These are phyloP conservation scores for Phytophthora hybrid DNA, from an alignment of 352 stramenopile species.

Conservation along the genomic window DNA sequence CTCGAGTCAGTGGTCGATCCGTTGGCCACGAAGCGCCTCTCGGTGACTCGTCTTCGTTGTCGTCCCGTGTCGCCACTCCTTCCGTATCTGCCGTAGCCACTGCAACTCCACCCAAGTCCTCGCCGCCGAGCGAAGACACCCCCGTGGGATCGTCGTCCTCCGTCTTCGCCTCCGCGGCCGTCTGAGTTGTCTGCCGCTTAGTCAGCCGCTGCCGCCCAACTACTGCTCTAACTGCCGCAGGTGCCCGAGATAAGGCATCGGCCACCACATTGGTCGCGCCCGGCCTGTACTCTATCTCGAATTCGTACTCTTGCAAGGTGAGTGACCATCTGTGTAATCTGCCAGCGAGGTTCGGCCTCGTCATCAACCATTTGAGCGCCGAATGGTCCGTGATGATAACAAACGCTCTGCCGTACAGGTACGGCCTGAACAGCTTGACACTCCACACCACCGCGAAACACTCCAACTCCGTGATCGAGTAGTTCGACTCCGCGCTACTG, in stretches of 20 bases:
- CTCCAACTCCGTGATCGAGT: conserved; percentile 35
- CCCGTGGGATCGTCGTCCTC: background rate
- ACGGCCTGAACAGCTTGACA: conserved; percentile 33
- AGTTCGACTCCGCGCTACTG: conserved; percentile 15
- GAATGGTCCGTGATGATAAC: conserved; percentile 33
- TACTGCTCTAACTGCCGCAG: background rate
- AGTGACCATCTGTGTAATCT: conserved; percentile 26
- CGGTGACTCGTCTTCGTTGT: background rate
- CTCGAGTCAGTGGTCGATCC: background rate
- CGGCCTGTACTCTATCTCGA: no score
- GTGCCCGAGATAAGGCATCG: no score
- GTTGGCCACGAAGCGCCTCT: background rate
- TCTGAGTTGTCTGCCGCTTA: background rate
- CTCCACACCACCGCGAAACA: conserved; percentile 32
- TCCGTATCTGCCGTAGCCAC: background rate
- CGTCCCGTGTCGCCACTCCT: background rate
- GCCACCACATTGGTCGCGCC: no score
- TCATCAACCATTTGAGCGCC: background rate
- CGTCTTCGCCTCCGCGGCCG: background rate
- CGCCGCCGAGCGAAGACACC: background rate
- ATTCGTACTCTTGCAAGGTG: conserved; percentile 26
- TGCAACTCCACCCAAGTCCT: background rate
- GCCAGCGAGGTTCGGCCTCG: background rate
- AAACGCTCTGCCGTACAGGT: conserved; percentile 29
- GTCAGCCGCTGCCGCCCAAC: background rate